phyloP scores from a whole-genome alignment of 768 basidiomycete genomes.

The Rossbeevera mucosa region DNA sequence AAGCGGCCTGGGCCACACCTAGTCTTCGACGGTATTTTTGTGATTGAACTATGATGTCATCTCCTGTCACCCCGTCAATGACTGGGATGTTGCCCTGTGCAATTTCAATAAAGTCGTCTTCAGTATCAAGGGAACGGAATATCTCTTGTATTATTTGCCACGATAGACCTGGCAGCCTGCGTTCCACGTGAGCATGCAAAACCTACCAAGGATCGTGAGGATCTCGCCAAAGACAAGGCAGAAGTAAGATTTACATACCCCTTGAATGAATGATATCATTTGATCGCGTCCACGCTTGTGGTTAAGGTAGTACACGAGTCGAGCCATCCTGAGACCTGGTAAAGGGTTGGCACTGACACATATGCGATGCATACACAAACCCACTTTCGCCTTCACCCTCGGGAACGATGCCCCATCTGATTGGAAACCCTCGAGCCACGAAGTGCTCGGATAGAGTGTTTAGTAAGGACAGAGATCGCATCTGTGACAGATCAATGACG shows the following conservation, averaged over 20 bases:
- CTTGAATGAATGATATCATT: constrained; percentile 57
- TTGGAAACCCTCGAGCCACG: constrained; percentile 67
- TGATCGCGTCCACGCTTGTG: constrained; percentile 56
- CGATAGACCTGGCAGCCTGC: constrained; percentile 33
- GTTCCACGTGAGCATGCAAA: constrained; percentile 32
- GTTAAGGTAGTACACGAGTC: constrained; percentile 63
- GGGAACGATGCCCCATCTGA: constrained; percentile 84
- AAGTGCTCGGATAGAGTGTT: constrained; percentile 60
- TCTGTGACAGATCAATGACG: constrained; percentile 71
- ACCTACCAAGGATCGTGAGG: constrained; percentile 29
- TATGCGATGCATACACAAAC: background rate
- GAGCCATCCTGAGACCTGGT: constrained; percentile 64
- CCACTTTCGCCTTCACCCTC: constrained; percentile 44
- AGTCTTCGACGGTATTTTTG: constrained; percentile 56
- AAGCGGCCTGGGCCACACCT: constrained; percentile 37
- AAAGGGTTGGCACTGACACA: background rate
- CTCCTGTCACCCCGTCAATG: constrained; percentile 25
- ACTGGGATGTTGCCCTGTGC: constrained; percentile 25
- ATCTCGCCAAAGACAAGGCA: background rate
- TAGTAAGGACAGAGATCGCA: constrained; percentile 57
- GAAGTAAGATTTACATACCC: constrained; percentile 33
- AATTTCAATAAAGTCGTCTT: constrained; percentile 40
- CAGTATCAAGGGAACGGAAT: constrained; percentile 36
- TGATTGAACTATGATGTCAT: constrained; percentile 40
- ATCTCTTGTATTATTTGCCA: constrained; percentile 40